A percentile compares a stretch with the other conserved stretches of the same genome.
phyloP scores from a whole-genome alignment of 306 rosid genomes.

The Betula pendula region DNA sequence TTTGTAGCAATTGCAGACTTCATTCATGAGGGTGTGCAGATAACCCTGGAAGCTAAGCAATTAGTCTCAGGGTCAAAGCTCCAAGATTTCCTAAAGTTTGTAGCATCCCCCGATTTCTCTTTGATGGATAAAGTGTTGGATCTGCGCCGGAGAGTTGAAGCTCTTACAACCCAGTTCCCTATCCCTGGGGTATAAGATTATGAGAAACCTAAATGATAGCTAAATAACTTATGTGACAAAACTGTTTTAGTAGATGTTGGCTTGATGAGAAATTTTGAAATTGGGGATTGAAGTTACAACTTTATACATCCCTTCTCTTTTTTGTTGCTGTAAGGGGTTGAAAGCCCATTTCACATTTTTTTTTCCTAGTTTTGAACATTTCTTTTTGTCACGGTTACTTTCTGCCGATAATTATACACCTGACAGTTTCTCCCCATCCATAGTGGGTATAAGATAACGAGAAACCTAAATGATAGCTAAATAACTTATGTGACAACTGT shows the following conservation, averaged over 20 bases:
- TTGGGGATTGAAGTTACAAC: background rate
- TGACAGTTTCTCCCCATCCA: too few species aligned
- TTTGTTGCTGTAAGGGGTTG: too few species aligned
- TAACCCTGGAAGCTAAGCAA: conserved; percentile 64
- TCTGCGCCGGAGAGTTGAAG: conserved; percentile 74
- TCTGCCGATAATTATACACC: too few species aligned
- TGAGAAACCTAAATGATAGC: background rate
- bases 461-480: background rate
- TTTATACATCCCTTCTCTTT: background rate
- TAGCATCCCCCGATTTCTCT: conserved; percentile 63
- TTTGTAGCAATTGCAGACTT: conserved; percentile 66
- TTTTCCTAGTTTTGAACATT: too few species aligned
- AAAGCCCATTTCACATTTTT: too few species aligned
- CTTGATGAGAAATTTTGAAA: background rate
- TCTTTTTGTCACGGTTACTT: too few species aligned
- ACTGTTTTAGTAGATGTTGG: background rate
- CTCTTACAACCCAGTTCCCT: conserved; percentile 70
- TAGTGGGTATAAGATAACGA: conserved; percentile 50
- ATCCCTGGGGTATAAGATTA: conserved; percentile 72
- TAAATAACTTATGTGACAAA: background rate
- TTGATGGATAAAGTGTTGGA: conserved; percentile 46
- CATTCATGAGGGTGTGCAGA: conserved; percentile 83
- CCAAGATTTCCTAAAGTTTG: conserved; percentile 74
- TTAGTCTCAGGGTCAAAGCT: conserved; percentile 71
- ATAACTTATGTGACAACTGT: background rate